Percentiles rank a stretch among this genome's conserved stretches.
Conservation (phyloP, 108 stramenopile species). For the Hondaea fermentalgiana region DNA sequence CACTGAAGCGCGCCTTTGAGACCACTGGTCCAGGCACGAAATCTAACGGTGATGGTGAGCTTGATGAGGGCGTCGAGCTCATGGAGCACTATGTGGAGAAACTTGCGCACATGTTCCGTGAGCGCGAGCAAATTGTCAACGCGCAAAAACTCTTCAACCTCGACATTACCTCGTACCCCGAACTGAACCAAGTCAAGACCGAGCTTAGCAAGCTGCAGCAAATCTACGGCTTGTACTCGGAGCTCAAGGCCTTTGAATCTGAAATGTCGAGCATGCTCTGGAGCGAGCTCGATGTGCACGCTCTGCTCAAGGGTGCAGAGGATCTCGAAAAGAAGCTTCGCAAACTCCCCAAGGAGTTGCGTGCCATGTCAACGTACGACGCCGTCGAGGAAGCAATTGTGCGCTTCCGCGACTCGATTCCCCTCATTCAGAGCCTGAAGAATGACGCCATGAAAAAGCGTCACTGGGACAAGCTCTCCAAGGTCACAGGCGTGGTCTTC, state of each 20-base stretch:
- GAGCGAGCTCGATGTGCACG: constrained; percentile 48
- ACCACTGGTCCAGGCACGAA: constrained; percentile 41
- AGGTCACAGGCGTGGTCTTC: constrained; percentile 53
- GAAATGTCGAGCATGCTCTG: constrained; percentile 38
- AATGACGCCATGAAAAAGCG: constrained; percentile 63
- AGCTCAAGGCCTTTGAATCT: constrained; percentile 50
- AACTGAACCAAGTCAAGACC: constrained; percentile 29
- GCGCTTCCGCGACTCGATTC: constrained; percentile 59
- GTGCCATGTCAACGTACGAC: constrained; percentile 46
- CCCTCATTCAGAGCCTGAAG: constrained; percentile 58
- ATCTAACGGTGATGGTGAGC: constrained; percentile 18
- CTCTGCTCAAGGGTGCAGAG: constrained; percentile 40
- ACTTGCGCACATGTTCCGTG: constrained; percentile 15
- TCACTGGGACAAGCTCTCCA: constrained; percentile 60
- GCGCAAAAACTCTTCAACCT: constrained; percentile 60
- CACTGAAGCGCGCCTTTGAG: constrained; percentile 28
- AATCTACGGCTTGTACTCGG: constrained; percentile 45
- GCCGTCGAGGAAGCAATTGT: constrained; percentile 37
- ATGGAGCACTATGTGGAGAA: constrained; percentile 31
- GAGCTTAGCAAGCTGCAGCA: constrained; percentile 32
- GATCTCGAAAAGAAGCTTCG: constrained; percentile 41
- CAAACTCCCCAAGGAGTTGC: constrained; percentile 46
- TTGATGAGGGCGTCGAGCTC: constrained; percentile 54
- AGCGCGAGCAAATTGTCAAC: constrained; percentile 41
- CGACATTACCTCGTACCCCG: constrained; percentile 47